These are phyloP conservation scores for Thamnidium elegans DNA, from an alignment of 192 early-diverging fungal genomes.

Conservation along the genomic window DNA sequence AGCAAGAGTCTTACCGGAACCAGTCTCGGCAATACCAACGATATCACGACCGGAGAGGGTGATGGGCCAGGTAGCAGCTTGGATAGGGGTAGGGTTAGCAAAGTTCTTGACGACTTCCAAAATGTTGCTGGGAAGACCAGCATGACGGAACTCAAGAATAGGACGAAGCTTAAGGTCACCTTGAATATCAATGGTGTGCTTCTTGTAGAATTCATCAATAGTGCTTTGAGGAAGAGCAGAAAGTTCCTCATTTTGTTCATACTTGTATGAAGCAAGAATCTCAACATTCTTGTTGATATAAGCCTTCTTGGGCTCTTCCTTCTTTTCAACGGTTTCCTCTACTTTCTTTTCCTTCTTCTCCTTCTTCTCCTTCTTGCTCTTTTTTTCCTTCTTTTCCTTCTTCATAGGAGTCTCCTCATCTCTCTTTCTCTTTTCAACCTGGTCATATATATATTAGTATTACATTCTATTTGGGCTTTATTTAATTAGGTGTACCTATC, in stretches of 20 bases:
- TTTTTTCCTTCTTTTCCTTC: conserved; percentile 19
- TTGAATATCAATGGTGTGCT: conserved; percentile 45
- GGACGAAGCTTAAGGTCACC: conserved; percentile 58
- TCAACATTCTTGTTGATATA: conserved; percentile 8
- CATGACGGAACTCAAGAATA: conserved; percentile 73
- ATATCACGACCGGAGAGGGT: conserved; percentile 78
- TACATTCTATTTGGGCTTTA: not conserved
- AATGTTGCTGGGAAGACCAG: conserved; percentile 67
- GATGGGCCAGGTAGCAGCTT: conserved; percentile 91
- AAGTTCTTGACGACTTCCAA: conserved; percentile 66
- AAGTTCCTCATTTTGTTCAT: conserved; percentile 23
- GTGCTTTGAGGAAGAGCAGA: conserved; percentile 21
- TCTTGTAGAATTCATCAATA: conserved; percentile 45
- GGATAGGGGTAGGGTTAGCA: conserved; percentile 87
- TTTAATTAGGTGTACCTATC: too few relatives aligned
- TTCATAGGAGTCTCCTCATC: conserved; percentile 26
- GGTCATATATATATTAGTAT: not conserved
- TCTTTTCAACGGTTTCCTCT: conserved; percentile 1
- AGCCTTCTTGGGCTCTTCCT: not conserved
- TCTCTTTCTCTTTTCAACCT: conserved; percentile 30
- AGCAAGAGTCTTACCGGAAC: conserved; percentile 92
- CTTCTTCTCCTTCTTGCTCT: conserved; percentile 40
- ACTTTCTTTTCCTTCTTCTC: conserved; percentile 33
- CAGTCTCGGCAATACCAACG: conserved; percentile 96
- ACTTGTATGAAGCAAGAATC: conserved; percentile 23